Base-by-base conservation (phyloP, 2,329 filamentous ascomycete species). In the Cercospora janseana region DNA sequence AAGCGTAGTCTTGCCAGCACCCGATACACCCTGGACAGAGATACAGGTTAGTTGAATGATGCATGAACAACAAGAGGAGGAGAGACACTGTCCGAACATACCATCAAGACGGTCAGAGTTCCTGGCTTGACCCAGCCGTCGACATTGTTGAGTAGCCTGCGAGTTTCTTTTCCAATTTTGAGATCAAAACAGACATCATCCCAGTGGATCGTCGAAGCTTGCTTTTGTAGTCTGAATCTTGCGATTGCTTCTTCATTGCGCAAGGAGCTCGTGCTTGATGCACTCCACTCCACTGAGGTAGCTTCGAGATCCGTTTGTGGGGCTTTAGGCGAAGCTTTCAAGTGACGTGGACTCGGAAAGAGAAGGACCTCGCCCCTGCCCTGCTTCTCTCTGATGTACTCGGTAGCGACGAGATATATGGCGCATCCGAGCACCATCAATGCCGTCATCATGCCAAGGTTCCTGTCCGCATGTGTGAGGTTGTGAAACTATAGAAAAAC, bases 331-430 rank as follows among this genome's bases (percentile, higher is more conserved):
- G 54, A 42, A 20, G 61, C 53, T 34, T 66, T 62, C 57, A 74
- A 53, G 57, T 72, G 68, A 10, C 63, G 62, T 2, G 72, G 72
- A 31, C 63, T 57, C 16, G 65, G 56, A 58, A 87, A 89, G 7
- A 89, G 80, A 0, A 90, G 76, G 1, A 83, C 79, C 62, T 90
- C 86, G 0, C 83, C 85, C 0, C 78, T 83, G 44, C 79, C 85
- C 1, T 73, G 71, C 0, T 78, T 80, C 1, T 78, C 73, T 0
- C 83, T 82, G 66, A 86, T 86, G 58, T 85, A 57, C 61, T 88
- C 85, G 0, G 78, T 77, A 0, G 80, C 79, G n/a, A 79, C 38
- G 43, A 88, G 77, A 67, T 89, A 87, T 1, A 84, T 58, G 3
- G 68, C 50, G 69, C 83, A 78, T 69, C 88, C 87, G 49, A 76